Conservation (phyloP, 2,329 filamentous ascomycete genomes). For the Pseudopyricularia javanii region DNA sequence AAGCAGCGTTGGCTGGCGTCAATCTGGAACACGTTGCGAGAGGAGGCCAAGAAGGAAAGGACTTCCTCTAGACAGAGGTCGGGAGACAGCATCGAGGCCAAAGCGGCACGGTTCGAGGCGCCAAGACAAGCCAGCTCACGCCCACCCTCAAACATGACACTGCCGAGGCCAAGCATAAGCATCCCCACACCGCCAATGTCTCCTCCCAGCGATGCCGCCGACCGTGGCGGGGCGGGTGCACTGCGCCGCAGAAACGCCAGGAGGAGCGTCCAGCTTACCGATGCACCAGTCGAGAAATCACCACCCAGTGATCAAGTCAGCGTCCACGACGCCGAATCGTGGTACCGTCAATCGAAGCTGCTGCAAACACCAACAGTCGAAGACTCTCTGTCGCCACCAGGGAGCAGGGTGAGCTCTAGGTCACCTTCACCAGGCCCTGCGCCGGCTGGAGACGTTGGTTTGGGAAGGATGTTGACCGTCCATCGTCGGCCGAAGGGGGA, state of each 20-base stretch:
- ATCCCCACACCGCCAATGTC: not conserved
- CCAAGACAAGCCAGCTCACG: not conserved
- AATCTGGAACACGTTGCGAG: conserved; percentile 14
- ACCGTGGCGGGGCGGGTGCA: not conserved
- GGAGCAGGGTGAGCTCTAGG: not conserved
- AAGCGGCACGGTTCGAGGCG: conserved; percentile 2
- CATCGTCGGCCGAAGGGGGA: not conserved
- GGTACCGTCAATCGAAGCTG: not conserved
- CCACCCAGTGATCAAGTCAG: not conserved
- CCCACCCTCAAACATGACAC: not conserved
- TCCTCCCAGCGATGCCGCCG: not conserved
- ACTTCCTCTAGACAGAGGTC: not conserved
- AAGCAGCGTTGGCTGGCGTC: conserved; percentile 20
- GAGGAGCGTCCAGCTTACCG: not conserved
- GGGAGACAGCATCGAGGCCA: not conserved
- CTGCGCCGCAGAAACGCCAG: conserved; percentile 2
- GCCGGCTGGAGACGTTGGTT: not conserved
- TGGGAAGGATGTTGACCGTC: not conserved
- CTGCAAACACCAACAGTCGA: not conserved
- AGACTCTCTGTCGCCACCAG: not conserved
- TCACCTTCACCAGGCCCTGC: conserved; percentile 1
- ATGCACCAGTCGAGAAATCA: not conserved
- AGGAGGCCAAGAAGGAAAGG: conserved; percentile 8
- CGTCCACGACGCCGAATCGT: not conserved
- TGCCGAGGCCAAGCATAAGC: not conserved